These are phyloP conservation scores for Kwoniella newhampshirensis DNA, from an alignment of 768 basidiomycete species.

Conservation along the genomic window DNA sequence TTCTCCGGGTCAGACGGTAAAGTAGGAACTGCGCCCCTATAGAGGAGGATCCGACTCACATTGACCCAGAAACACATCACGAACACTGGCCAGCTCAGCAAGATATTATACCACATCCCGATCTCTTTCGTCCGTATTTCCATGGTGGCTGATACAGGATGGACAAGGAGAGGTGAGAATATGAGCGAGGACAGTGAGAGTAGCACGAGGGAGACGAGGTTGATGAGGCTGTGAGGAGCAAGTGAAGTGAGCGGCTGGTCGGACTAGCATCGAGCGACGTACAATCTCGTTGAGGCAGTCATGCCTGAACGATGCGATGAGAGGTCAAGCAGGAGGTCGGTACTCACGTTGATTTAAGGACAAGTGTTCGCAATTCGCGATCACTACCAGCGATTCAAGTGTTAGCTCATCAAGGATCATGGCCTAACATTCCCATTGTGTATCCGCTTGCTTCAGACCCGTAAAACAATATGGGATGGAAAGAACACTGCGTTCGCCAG, in stretches of 20 bases:
- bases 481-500: too few species aligned
- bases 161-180: conserved; percentile 40
- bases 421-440: too few species aligned
- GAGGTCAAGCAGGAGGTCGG: not conserved
- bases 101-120: conserved; percentile 48
- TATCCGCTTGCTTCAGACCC: not conserved
- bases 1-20: not conserved
- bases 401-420: too few species aligned
- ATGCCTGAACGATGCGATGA: not conserved
- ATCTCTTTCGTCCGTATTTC: conserved; percentile 33
- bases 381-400: conserved; percentile 42
- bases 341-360: conserved; percentile 46
- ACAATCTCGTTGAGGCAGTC: too few species aligned
- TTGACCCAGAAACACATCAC: conserved; percentile 51
- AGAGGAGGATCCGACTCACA: conserved; percentile 21
- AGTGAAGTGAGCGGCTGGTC: not conserved
- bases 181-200: conserved; percentile 47
- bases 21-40: not conserved
- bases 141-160: conserved; percentile 20
- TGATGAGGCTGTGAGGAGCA: conserved; percentile 44
- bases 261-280: not conserved
- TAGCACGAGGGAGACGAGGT: conserved; percentile 48
- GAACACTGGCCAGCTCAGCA: conserved; percentile 50
- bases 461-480: not conserved
- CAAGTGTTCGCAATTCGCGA: conserved; percentile 43